Conservation (phyloP, 2,329 filamentous ascomycete genomes). For the Pseudogymnoascus sp. region DNA sequence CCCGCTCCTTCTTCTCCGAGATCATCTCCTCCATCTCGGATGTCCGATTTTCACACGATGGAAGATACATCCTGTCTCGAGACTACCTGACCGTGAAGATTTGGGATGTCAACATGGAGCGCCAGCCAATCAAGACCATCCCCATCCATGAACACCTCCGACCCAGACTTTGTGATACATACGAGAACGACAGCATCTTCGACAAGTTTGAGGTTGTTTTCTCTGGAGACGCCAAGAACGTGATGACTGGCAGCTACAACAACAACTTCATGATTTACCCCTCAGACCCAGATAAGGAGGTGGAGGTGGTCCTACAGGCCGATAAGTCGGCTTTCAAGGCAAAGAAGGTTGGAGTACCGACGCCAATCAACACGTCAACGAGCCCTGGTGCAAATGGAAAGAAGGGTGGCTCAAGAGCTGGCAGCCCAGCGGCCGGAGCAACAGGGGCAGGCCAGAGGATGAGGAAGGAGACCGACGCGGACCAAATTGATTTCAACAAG, state of each 20-base stretch:
- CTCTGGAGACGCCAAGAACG: slow-evolving; percentile 95
- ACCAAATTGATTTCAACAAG: slow-evolving; percentile 99
- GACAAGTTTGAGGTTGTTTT: slow-evolving; percentile 99
- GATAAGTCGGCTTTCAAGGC: slow-evolving; percentile 99
- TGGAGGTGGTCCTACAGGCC: slow-evolving; percentile 92
- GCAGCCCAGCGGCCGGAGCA: slow-evolving; percentile 69
- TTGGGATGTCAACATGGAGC: slow-evolving; percentile 99
- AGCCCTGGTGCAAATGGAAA: slow-evolving; percentile 66
- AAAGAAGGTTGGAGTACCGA: slow-evolving; percentile 97
- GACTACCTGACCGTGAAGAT: slow-evolving; percentile 99
- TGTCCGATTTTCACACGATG: slow-evolving; percentile 93
- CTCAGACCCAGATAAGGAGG: slow-evolving; percentile 89
- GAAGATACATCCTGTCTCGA: slow-evolving; percentile 91
- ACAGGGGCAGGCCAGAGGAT: slow-evolving; percentile 80
- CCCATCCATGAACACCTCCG: slow-evolving; percentile 96
- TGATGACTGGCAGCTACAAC: slow-evolving; percentile 99
- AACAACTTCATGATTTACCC: slow-evolving; percentile 99
- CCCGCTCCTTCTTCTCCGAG: slow-evolving; percentile 98
- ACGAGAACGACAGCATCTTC: slow-evolving; percentile 99
- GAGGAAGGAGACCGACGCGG: slow-evolving; percentile 97
- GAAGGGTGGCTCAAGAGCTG: slow-evolving; percentile 81
- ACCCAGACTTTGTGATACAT: slow-evolving; percentile 91
- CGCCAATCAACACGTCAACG: slow-evolving; percentile 79
- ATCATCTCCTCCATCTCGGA: slow-evolving; percentile 99
- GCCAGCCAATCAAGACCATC: slow-evolving; percentile 94